These are phyloP conservation scores for Saccharum hybrid DNA, from an alignment of 202 grass and related monocot species.

Conservation along the genomic window DNA sequence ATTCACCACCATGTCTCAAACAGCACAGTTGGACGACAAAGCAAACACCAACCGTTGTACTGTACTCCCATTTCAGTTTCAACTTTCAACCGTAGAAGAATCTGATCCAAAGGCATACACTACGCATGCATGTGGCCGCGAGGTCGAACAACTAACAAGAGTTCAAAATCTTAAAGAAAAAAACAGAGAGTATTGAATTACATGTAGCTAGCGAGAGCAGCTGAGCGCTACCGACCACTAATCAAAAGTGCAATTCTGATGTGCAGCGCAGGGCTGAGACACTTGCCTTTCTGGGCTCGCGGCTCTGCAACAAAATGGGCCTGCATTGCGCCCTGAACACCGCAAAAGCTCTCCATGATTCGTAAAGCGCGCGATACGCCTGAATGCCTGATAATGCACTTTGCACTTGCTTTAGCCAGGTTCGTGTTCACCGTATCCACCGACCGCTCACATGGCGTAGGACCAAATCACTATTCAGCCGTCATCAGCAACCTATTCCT, in stretches of 20 bases:
- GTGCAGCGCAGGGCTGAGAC: slow-evolving; percentile 18
- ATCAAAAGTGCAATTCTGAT: neutral
- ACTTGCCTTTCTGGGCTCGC: neutral
- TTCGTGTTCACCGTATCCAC: neutral
- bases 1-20: neutral
- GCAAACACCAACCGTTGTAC: neutral
- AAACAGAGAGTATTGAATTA: neutral
- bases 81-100: slow-evolving; percentile 20
- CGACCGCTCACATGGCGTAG: slow-evolving; percentile 49
- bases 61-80: neutral
- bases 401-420: slow-evolving; percentile 1
- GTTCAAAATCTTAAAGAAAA: neutral
- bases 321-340: slow-evolving; percentile 26
- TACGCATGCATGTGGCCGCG: slow-evolving; percentile 39
- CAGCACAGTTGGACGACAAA: neutral
- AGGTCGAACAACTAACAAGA: slow-evolving; percentile 18
- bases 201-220: slow-evolving; percentile 9
- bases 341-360: slow-evolving; percentile 32
- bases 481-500: neutral
- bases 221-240: slow-evolving; percentile 1
- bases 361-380: neutral
- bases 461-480: slow-evolving; percentile 36
- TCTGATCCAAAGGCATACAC: slow-evolving; percentile 42
- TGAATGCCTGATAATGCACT: neutral
- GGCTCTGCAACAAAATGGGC: neutral